Percentiles rank a stretch among this genome's conserved stretches.
Conservation (phyloP, 371 early-diverging fungal genomes). For the Catenaria anguillulae region DNA sequence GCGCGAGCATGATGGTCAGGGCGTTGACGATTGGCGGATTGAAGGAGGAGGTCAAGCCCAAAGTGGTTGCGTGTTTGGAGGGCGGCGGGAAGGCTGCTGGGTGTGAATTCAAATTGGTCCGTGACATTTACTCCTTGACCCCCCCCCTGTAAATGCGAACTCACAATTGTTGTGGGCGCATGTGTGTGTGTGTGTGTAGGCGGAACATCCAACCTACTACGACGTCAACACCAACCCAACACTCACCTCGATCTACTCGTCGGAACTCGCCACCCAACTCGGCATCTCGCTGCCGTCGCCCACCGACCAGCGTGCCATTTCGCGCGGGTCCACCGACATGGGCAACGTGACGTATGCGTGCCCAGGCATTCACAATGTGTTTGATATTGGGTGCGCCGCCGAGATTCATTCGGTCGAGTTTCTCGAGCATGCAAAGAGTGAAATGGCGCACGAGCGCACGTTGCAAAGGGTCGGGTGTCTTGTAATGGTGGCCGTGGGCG, state of each 20-base stretch:
- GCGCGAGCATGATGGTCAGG: conserved; percentile 38
- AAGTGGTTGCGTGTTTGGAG: conserved; percentile 38
- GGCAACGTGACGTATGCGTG: conserved; percentile 46
- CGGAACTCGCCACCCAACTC: conserved; percentile 27
- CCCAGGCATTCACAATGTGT: conserved; percentile 38
- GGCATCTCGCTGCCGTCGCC: conserved; percentile 24
- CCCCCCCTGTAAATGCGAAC: too few species aligned
- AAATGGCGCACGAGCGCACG: background rate
- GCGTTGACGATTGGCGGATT: conserved; percentile 32
- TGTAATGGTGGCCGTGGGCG: conserved; percentile 2
- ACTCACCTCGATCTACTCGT: conserved; percentile 33
- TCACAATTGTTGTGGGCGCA: too few species aligned
- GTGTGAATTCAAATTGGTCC: conserved; percentile 33
- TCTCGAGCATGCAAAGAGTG: background rate
- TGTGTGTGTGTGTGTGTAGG: too few species aligned
- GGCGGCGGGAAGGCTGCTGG: conserved; percentile 51
- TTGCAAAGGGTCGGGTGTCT: background rate
- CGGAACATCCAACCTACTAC: conserved; percentile 32
- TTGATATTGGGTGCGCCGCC: conserved; percentile 23
- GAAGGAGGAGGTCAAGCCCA: conserved; percentile 20
- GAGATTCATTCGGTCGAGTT: conserved; percentile 6
- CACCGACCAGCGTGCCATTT: conserved; percentile 20
- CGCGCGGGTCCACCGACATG: conserved; percentile 50
- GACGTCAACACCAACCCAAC: conserved; percentile 36
- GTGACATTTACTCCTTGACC: conserved; percentile 34